A percentile compares a stretch with the other conserved stretches of the same genome.
phyloP scores from a whole-genome alignment of 2,329 filamentous ascomycete genomes.

The Fusarium beomiforme region DNA sequence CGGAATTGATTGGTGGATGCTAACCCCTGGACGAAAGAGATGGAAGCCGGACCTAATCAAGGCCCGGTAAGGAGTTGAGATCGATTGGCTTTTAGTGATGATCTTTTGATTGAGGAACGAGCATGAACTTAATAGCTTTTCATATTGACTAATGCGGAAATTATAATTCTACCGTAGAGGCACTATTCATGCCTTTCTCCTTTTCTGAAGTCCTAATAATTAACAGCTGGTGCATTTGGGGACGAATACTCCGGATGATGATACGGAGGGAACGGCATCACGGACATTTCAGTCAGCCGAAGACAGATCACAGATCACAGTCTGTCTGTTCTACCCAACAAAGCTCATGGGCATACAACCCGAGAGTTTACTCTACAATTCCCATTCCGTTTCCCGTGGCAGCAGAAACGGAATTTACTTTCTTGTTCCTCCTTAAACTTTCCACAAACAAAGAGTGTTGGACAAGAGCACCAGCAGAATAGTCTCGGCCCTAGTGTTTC shows the following conservation, averaged over 20 bases:
- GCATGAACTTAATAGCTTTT: slow-evolving; percentile 3
- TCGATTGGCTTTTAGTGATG: slow-evolving; percentile 12
- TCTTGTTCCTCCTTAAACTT: background rate
- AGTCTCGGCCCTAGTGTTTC: slow-evolving; percentile 19
- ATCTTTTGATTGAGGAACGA: slow-evolving; percentile 5
- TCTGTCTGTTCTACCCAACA: background rate
- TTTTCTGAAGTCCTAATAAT: background rate
- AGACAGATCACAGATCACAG: background rate
- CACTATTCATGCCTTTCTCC: background rate
- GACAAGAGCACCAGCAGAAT: background rate
- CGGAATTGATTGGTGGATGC: slow-evolving; percentile 26
- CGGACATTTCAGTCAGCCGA: slow-evolving; percentile 22
- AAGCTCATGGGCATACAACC: background rate
- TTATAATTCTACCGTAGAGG: background rate
- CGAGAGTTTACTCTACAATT: slow-evolving; percentile 5
- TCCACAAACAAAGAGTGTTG: background rate
- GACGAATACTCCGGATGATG: slow-evolving; percentile 3
- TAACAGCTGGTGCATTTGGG: background rate
- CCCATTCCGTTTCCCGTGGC: slow-evolving; percentile 25
- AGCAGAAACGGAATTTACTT: slow-evolving; percentile 8
- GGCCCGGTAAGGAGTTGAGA: slow-evolving; percentile 2
- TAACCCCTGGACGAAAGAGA: slow-evolving; percentile 19
- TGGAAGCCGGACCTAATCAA: background rate
- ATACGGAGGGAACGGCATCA: background rate
- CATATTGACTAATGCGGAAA: slow-evolving; percentile 6